phyloP scores from a whole-genome alignment of 495 filamentous ascomycete genomes.

The Xylaria telfairii region DNA sequence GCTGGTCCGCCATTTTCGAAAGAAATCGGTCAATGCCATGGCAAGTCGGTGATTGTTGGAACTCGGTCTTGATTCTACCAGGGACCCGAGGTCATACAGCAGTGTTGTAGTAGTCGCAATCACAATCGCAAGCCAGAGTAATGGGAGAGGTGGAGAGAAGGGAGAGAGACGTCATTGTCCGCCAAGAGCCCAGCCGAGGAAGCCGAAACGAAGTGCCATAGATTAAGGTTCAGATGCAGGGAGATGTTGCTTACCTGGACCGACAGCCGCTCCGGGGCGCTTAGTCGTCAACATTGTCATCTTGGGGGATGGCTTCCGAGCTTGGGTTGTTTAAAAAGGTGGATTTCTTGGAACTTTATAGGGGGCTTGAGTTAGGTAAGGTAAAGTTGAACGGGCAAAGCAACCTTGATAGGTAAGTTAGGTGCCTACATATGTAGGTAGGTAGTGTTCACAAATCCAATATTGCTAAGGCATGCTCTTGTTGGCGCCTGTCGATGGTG shows the following conservation, averaged over 20 bases:
- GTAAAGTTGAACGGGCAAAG: too few species aligned
- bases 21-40: neutral
- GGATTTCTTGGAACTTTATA: neutral
- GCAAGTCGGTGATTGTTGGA: neutral
- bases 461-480: neutral
- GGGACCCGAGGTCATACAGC: neutral
- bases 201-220: constrained; percentile 3
- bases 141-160: neutral
- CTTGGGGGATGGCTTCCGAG: neutral
- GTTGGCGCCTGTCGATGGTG: neutral
- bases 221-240: neutral
- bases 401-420: neutral
- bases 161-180: neutral
- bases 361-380: neutral
- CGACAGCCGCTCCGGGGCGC: neutral
- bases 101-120: neutral
- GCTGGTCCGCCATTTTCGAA: neutral
- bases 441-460: neutral
- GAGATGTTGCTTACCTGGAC: constrained; percentile 15
- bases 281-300: neutral
- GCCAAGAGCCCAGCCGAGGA: neutral
- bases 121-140: neutral
- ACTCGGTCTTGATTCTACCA: neutral
- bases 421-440: too few species aligned
- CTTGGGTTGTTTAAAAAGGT: neutral